Conservation (phyloP, 371 early-diverging fungal genomes). For the Syncephalastrum monosporum region DNA sequence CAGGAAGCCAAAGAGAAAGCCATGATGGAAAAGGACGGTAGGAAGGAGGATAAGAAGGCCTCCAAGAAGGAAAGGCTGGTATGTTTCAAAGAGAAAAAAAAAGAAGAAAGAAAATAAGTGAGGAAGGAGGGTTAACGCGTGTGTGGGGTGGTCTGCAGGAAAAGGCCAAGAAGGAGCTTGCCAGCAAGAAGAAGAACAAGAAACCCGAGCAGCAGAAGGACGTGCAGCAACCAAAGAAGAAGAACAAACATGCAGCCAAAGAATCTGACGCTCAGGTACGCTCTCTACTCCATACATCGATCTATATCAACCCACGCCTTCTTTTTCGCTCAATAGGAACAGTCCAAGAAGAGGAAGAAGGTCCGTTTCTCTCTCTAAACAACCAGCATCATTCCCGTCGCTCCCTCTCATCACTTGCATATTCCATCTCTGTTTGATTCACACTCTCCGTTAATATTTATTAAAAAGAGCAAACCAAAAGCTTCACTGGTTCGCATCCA, state of each 20-base stretch:
- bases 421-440: no score
- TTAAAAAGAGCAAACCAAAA: no score
- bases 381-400: no score
- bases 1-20: conserved; percentile 15
- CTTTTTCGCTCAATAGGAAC: background rate
- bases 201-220: background rate
- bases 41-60: conserved; percentile 7
- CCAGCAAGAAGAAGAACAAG: conserved; percentile 2
- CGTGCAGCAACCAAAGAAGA: conserved; percentile 1
- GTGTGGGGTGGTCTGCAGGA: conserved; percentile 6
- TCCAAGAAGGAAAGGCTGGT: conserved; percentile 12
- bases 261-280: background rate
- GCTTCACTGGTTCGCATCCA: no score
- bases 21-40: conserved; percentile 3
- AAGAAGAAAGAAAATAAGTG: no score
- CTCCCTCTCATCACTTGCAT: no score
- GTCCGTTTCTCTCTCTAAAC: no score
- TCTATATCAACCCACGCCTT: background rate
- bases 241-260: conserved; percentile 4
- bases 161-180: conserved; percentile 1
- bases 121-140: background rate
- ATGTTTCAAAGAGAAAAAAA: no score
- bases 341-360: no score
- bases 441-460: no score
- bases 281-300: no score